phyloP scores from a whole-genome alignment of 805 yeast genomes.

The Hanseniaspora valbyensis region DNA sequence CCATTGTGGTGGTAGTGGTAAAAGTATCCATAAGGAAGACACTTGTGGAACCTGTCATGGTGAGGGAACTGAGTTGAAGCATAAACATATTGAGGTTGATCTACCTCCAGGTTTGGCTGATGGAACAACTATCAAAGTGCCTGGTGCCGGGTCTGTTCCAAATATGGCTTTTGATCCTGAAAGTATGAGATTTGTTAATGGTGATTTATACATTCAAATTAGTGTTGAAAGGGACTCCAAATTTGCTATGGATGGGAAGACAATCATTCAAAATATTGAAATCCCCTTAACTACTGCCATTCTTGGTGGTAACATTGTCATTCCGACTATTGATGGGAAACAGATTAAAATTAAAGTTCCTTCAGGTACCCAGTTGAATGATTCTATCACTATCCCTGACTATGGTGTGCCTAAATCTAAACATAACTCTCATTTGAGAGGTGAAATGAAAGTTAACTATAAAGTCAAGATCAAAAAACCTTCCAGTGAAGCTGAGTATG shows the following conservation, averaged over 20 bases:
- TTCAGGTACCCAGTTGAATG: slow-evolving; percentile 72
- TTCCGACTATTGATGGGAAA: slow-evolving; percentile 84
- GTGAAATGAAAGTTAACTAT: slow-evolving; percentile 67
- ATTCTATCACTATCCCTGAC: slow-evolving; percentile 62
- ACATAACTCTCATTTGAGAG: slow-evolving; percentile 42
- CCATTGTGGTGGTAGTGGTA: slow-evolving; percentile 83
- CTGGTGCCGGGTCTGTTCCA: slow-evolving; percentile 88
- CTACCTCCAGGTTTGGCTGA: slow-evolving; percentile 82
- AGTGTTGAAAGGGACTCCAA: slow-evolving; percentile 63
- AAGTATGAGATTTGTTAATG: slow-evolving; percentile 57
- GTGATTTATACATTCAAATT: slow-evolving; percentile 78
- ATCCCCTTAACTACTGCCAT: slow-evolving; percentile 94
- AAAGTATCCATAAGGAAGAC: slow-evolving; percentile 52
- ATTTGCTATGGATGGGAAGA: slow-evolving; percentile 56
- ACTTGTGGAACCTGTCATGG: slow-evolving; percentile 79
- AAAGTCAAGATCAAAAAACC: slow-evolving; percentile 66
- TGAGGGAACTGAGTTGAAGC: slow-evolving; percentile 60
- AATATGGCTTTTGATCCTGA: slow-evolving; percentile 55
- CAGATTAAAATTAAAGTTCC: slow-evolving; percentile 68
- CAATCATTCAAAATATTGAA: slow-evolving; percentile 52
- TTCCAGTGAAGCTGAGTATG: slow-evolving; percentile 70
- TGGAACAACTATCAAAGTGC: slow-evolving; percentile 72
- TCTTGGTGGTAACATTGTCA: slow-evolving; percentile 76
- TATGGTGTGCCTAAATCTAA: slow-evolving; percentile 70
- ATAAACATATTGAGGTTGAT: slow-evolving; percentile 66